A percentile compares a stretch with the other conserved stretches of the same genome.
Evolutionary conservation across 2,329 filamentous ascomycete species (phyloP).

Genomic region (Tolypocladium sp.): DNA sequence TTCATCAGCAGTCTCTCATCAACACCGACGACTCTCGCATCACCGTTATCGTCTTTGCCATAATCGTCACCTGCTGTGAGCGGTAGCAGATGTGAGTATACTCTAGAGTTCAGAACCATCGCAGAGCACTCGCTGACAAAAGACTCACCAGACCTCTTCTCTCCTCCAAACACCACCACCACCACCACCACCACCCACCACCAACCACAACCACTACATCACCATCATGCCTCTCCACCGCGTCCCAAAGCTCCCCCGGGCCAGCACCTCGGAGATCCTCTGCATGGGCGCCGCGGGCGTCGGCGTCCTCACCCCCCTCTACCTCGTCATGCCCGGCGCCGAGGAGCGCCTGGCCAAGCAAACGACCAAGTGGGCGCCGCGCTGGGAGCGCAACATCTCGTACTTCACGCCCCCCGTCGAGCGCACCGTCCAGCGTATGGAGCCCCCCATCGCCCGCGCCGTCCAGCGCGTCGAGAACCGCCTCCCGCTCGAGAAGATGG

Average conservation of each 20-base stretch:
- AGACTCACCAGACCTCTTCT: background rate
- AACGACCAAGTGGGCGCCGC: constrained; percentile 48
- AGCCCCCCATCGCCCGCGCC: constrained; percentile 35
- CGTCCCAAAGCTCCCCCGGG: constrained; percentile 37
- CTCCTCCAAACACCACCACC: background rate
- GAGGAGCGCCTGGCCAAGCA: constrained; percentile 44
- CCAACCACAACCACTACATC: background rate
- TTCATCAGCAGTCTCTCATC: background rate
- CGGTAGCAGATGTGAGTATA: background rate
- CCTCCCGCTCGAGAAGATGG: constrained; percentile 41
- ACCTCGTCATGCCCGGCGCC: constrained; percentile 47
- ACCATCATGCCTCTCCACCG: constrained; percentile 34
- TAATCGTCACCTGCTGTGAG: background rate
- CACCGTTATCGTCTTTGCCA: background rate
- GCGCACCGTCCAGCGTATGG: constrained; percentile 36
- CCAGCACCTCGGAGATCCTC: constrained; percentile 38
- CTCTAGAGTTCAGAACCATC: background rate
- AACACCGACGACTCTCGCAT: background rate
- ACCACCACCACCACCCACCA: background rate
- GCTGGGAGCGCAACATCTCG: constrained; percentile 49
- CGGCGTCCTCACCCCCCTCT: constrained; percentile 45
- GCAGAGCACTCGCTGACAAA: background rate
- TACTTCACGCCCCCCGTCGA: constrained; percentile 41
- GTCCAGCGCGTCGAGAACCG: constrained; percentile 36
- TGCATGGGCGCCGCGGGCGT: constrained; percentile 46